Evolutionary conservation across 768 basidiomycete genomes (phyloP).

Genomic region (Cubamyces lactineus): DNA sequence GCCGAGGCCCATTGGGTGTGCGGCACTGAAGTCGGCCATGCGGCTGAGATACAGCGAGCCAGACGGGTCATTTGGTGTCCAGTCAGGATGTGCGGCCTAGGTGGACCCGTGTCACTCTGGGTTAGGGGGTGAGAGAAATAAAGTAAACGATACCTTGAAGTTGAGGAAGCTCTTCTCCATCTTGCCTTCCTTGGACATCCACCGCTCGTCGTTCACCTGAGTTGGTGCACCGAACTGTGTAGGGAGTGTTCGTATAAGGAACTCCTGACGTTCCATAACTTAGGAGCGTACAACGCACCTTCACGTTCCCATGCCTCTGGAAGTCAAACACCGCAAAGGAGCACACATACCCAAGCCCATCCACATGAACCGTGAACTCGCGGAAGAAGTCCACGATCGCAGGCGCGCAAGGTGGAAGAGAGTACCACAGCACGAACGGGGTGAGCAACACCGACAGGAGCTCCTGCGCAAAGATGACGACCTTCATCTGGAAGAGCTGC

Average conservation of each 20-base stretch:
- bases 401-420: constrained; percentile 86
- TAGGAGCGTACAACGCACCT: constrained; percentile 48
- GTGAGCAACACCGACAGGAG: constrained; percentile 90
- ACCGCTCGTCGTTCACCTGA: constrained; percentile 65
- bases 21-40: constrained; percentile 70
- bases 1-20: constrained; percentile 37
- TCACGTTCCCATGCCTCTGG: constrained; percentile 90
- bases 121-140: not conserved
- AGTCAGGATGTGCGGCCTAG: constrained; percentile 91
- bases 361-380: constrained; percentile 96
- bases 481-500: constrained; percentile 91
- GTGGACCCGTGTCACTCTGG: not conserved
- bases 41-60: constrained; percentile 89
- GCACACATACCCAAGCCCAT: constrained; percentile 95
- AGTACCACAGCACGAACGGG: constrained; percentile 92
- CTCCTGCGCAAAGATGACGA: constrained; percentile 85
- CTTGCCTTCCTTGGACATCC: constrained; percentile 91
- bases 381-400: constrained; percentile 97
- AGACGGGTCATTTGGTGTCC: constrained; percentile 90
- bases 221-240: constrained; percentile 84
- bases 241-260: not conserved
- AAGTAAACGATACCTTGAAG: constrained; percentile 65
- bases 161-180: constrained; percentile 99
- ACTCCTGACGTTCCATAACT: not conserved
- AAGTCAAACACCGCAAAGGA: constrained; percentile 99